Evolutionary conservation across 2,329 filamentous ascomycete species (phyloP).

Genomic region (Purpureocillium takamizusanense): DNA sequence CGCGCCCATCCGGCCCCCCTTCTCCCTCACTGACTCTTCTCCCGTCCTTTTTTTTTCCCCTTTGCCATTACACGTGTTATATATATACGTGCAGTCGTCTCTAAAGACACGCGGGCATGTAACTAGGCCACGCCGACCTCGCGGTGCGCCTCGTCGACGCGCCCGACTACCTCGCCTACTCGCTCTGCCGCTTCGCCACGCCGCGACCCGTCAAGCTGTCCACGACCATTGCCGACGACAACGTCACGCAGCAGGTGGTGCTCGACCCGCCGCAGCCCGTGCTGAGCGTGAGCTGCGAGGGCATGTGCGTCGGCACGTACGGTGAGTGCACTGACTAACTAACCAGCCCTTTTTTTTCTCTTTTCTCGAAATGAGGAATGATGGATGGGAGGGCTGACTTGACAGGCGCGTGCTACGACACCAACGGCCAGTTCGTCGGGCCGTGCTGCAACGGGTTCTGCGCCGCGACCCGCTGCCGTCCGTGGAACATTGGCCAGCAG

Average conservation of each 20-base stretch:
- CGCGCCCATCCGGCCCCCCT: too few relatives aligned
- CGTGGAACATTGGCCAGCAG: conserved; percentile 18
- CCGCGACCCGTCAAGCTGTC: conserved; percentile 18
- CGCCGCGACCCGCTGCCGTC: conserved; percentile 29
- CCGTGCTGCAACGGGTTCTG: conserved; percentile 35
- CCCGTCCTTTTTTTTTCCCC: too few relatives aligned
- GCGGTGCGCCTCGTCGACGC: conserved; percentile 30
- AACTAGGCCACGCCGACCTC: conserved; percentile 25
- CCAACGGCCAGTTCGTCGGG: conserved; percentile 24
- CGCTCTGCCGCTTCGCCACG: conserved; percentile 33
- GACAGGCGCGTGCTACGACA: conserved; percentile 22
- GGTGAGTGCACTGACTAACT: conserved; percentile 11
- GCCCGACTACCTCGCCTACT: conserved; percentile 31
- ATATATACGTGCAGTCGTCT: too few relatives aligned
- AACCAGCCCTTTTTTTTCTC: too few relatives aligned
- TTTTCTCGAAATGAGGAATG: too few relatives aligned
- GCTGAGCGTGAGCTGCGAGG: conserved; percentile 30
- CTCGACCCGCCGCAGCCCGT: conserved; percentile 36
- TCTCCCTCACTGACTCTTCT: too few relatives aligned
- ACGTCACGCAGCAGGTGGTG: conserved; percentile 28
- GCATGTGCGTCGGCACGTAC: conserved; percentile 31
- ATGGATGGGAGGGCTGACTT: neutral
- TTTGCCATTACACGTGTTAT: too few relatives aligned
- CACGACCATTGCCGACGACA: conserved; percentile 12
- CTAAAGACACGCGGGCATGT: too few relatives aligned